Percentiles rank a stretch among this genome's conserved stretches.
phyloP scores from a whole-genome alignment of 208 protist genomes.

The Zelonia costaricensis region DNA sequence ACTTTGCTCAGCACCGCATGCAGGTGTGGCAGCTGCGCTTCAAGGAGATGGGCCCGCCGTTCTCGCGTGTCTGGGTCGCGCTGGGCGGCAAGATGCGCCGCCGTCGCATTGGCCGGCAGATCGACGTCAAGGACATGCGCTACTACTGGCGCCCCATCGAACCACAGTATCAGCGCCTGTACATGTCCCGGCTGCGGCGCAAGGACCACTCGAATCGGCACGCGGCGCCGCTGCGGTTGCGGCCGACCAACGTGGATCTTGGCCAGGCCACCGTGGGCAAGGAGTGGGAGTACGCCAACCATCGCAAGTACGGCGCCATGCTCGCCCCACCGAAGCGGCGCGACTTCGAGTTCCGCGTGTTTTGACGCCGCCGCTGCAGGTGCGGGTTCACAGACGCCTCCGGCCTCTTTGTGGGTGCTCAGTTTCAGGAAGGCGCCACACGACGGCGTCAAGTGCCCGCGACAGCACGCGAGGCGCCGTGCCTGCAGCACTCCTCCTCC shows the following conservation, averaged over 20 bases:
- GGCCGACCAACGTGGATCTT: slow-evolving; percentile 75
- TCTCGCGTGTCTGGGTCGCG: slow-evolving; percentile 87
- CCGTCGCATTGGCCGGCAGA: slow-evolving; percentile 85
- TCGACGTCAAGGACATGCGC: slow-evolving; percentile 87
- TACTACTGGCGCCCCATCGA: slow-evolving; percentile 92
- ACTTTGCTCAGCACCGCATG: slow-evolving; percentile 76
- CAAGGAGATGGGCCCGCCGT: slow-evolving; percentile 88
- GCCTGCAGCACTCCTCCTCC: background rate
- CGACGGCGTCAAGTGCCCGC: no score
- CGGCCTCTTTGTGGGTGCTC: no score
- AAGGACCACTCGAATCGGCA: slow-evolving; percentile 68
- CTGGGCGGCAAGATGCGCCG: slow-evolving; percentile 91
- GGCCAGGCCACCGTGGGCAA: slow-evolving; percentile 43
- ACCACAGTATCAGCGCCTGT: slow-evolving; percentile 90
- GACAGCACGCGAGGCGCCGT: no score
- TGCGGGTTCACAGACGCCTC: background rate
- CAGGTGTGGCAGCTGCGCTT: slow-evolving; percentile 89
- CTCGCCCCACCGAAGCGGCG: slow-evolving; percentile 71
- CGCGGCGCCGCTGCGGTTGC: slow-evolving; percentile 64
- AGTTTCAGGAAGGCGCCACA: no score
- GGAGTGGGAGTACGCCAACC: slow-evolving; percentile 79
- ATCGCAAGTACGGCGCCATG: slow-evolving; percentile 74
- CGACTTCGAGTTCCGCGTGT: slow-evolving; percentile 90
- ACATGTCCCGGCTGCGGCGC: slow-evolving; percentile 81
- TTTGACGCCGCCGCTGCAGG: slow-evolving; percentile 35